These are phyloP conservation scores for Borealophlyctis nickersoniae DNA, from an alignment of 192 early-diverging fungal genomes.

Conservation along the genomic window DNA sequence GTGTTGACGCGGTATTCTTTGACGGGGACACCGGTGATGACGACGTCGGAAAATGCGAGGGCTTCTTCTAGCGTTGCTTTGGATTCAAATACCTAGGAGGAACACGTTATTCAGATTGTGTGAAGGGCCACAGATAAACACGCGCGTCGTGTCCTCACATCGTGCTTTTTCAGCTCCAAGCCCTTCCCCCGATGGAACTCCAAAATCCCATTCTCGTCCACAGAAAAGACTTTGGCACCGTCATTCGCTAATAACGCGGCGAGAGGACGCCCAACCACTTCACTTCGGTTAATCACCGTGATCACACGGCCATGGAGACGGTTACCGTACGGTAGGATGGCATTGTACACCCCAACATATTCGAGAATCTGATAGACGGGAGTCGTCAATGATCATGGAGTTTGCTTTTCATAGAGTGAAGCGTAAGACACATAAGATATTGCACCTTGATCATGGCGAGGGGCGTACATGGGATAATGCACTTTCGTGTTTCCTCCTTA, in stretches of 20 bases:
- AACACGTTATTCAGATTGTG: conserved; percentile 3
- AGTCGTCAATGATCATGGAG: conserved; percentile 50
- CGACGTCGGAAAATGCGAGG: conserved; percentile 85
- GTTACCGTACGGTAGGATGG: conserved; percentile 84
- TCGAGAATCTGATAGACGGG: conserved; percentile 92
- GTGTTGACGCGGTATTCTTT: conserved; percentile 86
- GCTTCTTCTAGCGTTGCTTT: conserved; percentile 72
- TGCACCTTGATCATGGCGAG: conserved; percentile 88
- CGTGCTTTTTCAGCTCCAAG: conserved; percentile 43
- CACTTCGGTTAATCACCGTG: conserved; percentile 91
- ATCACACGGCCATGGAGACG: conserved; percentile 90
- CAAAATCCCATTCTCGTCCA: conserved; percentile 87
- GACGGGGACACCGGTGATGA: conserved; percentile 95
- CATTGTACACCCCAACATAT: conserved; percentile 91
- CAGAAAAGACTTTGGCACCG: conserved; percentile 94
- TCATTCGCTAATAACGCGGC: conserved; percentile 97
- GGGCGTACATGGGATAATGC: conserved; percentile 98
- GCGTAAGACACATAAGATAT: neutral
- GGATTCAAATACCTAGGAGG: conserved; percentile 70
- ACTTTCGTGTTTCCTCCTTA: conserved; percentile 74
- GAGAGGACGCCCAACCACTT: conserved; percentile 95
- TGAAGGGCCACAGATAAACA: neutral
- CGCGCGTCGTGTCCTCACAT: conserved; percentile 22
- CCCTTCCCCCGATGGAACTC: conserved; percentile 49
- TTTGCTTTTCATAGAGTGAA: too few relatives aligned